Base-by-base conservation (phyloP, 2,329 filamentous ascomycete genomes). In the Claviceps sp. region DNA sequence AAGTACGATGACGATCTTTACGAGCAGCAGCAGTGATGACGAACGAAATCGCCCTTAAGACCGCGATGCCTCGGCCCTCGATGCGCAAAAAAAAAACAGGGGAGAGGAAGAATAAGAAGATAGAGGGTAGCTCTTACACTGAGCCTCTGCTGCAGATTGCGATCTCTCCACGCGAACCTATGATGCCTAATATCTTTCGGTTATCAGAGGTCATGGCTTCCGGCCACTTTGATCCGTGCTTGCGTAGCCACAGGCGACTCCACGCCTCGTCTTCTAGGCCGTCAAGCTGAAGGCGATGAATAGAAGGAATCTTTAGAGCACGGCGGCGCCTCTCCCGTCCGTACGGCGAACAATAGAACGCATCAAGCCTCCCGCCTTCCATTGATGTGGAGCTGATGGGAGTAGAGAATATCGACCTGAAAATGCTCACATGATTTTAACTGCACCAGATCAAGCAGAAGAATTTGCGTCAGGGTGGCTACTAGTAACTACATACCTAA, bases 1-100 rank as follows among this genome's bases (percentile, higher is more conserved):
- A 63, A 56, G 30, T 70, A 76, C 20, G 71, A 74, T 0, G 67
- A 71, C 14, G 67, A 69, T 22, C 34, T 61, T 8, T 65, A 65
- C 9, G 65, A 59, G 11, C 49, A 57, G 47, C 51, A n/a, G 43
- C 22, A 14, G 14, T 46, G 22, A 51, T 26, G 20, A 50, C n/a
- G 37, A 42, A 38, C 47, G 9, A 34, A 34, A 34, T 11, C 30
- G 4, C 9, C 0, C 30, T 9, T 11, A 1, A 34, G 30, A 34
- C 30, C 30, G 30, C 30, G 9, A 34, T 34, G 9, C 30, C 30
- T 34, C 9, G 30, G 30, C 8, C 30, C 30, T 34, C 30, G 30
- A 34, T 34, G 30, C 30, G 30, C 30, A 34, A 34, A 34, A 30
- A 34, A 30, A 30, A 4, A 11, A 34, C 9, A 11, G 30, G 30